These are phyloP conservation scores for Ophiostoma himal-ulmi DNA, from an alignment of 2,329 filamentous ascomycete genomes.

Conservation along the genomic window DNA sequence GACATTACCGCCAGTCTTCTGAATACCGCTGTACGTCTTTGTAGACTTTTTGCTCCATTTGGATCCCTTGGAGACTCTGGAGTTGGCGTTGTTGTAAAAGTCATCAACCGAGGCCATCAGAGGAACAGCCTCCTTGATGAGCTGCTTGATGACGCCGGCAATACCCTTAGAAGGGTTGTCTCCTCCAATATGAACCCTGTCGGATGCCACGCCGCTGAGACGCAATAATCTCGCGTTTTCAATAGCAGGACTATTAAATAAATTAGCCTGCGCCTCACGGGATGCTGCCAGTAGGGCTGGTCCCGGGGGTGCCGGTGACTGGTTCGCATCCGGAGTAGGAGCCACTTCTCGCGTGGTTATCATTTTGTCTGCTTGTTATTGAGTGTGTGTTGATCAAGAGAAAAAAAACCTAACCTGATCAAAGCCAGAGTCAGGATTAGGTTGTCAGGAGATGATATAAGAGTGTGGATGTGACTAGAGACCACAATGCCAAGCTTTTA, in stretches of 20 bases:
- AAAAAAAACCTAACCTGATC: no score
- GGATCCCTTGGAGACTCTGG: not conserved
- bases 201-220: not conserved
- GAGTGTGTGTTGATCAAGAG: not conserved
- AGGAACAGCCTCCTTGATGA: not conserved
- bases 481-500: slow-evolving; percentile 5
- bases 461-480: not conserved
- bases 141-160: not conserved
- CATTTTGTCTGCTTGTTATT: not conserved
- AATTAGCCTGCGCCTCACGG: not conserved
- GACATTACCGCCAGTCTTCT: slow-evolving; percentile 28
- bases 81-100: not conserved
- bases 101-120: not conserved
- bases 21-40: slow-evolving; percentile 39
- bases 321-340: not conserved
- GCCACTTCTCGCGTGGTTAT: not conserved
- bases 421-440: no score
- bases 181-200: not conserved
- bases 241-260: not conserved
- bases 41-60: not conserved
- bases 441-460: not conserved
- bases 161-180: not conserved
- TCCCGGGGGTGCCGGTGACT: no score
- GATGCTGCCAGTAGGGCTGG: no score
- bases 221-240: not conserved